These are phyloP conservation scores for Lunularia cruciata DNA, from an alignment of 225 moss, liverwort and hornwort genomes.

Conservation along the genomic window DNA sequence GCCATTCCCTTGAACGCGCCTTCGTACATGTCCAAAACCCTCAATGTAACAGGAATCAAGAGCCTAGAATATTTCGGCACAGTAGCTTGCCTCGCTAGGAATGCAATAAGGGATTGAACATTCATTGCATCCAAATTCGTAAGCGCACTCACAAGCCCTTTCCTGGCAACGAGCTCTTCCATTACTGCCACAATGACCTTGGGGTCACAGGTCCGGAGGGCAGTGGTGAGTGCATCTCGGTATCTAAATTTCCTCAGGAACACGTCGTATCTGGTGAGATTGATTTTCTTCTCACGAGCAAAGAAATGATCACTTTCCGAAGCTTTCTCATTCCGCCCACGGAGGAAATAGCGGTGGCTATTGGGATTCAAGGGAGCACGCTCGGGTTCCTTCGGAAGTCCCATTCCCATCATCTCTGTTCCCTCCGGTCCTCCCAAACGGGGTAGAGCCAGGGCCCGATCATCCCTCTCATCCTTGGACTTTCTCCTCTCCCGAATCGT, in stretches of 20 bases:
- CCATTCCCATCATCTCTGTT: conserved; percentile 24
- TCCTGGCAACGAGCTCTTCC: conserved; percentile 90
- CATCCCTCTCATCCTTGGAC: conserved; percentile 28
- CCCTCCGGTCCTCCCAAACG: conserved; percentile 26
- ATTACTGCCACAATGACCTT: conserved; percentile 74
- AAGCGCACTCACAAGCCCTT: conserved; percentile 68
- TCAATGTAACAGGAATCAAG: conserved; percentile 66
- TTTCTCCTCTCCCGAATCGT: conserved; percentile 59
- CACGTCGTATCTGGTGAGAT: conserved; percentile 56
- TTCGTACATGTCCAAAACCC: conserved; percentile 72
- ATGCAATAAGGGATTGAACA: conserved; percentile 64
- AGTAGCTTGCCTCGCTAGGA: conserved; percentile 65
- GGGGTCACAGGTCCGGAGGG: conserved; percentile 55
- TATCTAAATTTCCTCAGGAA: conserved; percentile 77
- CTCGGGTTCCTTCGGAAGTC: conserved; percentile 19
- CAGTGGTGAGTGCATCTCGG: conserved; percentile 72
- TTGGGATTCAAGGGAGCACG: conserved; percentile 57
- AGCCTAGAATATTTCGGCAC: conserved; percentile 63
- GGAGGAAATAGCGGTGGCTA: conserved; percentile 77
- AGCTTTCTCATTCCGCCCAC: conserved; percentile 69
- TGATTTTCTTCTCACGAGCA: conserved; percentile 39
- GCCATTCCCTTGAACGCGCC: conserved; percentile 43
- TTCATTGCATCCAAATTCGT: conserved; percentile 59
- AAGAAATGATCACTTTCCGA: conserved; percentile 68
- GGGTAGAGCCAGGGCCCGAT: background rate